Base-by-base conservation (phyloP, 75 land plant species). In the Ceratopteris richardii region DNA sequence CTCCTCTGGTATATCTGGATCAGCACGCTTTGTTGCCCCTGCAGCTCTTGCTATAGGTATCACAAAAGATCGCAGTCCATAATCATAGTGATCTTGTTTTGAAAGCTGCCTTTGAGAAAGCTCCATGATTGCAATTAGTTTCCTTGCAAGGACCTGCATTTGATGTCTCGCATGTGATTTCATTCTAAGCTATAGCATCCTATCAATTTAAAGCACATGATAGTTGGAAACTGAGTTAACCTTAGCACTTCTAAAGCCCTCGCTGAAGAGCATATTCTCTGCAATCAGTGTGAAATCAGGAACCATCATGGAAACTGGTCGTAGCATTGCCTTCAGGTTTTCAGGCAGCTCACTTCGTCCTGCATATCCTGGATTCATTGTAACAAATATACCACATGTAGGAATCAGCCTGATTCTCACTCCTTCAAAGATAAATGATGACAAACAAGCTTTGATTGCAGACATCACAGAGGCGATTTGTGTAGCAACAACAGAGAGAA, bases 351-450 rank as follows among this genome's bases (percentile, higher is more conserved):
- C 73, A 57, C 66, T 63, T 13, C 66, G 58, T n/a, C 73, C 73
- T 18, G 73, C 73, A 47, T 70, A 70, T 17, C 73, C 73, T 51
- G 73, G 73, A 57, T 70, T 70, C 73, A 70, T 70, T 6, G 73
- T 70, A 14, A 69, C 66, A 55, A 69, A 69, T 54, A 69, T 69
- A 16, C 71, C 71, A 27, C 71, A 69, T 2, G 71, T 69, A 17
- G 44, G 56, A 17, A 69, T 62, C 37, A 69, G 54, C 20, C 71
- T 69, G 53, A 69, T 69, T 24, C 61, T 58, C 17, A 41, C 58
- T 26, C 70, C 71, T 31, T 61, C 47, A 25, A 69, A 69, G 13
- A 69, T 56, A 43, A 61, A 69, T n/a, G 66, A 44, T 2, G 37
- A 29, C 16, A 54, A 31, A 1, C 56, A 56, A 37, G 64, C 65